Evolutionary conservation across 352 stramenopile genomes (phyloP), one percentile per base, ranked within the genome.

Genomic region (Ochromonadaceae sp.): DNA sequence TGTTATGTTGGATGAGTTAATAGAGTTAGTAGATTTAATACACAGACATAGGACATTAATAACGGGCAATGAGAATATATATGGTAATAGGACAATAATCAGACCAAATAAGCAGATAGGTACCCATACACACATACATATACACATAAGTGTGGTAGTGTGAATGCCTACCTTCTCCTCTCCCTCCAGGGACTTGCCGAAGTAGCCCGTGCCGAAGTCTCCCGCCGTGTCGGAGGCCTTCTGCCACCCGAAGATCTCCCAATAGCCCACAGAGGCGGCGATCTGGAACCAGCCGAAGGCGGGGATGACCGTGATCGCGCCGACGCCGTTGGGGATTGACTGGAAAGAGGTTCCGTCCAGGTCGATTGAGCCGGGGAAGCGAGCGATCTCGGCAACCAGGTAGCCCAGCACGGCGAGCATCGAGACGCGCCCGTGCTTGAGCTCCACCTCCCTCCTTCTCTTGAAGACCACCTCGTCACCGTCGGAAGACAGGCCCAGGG

Each of bases 301-400:
- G 35, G 72, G 74, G 39, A 82, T 68, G 17, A 68, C 63, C 41
- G 72, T 67, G 44, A 78, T 67, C 25, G 70, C 63, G 26, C 36
- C 74, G 50, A 76, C 68, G 42, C 72, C 72, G 63, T 77, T 82
- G 26, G 74, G 74, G 34, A 78, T 60, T 49, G 75, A 70, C 1
- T 41, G 38, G 48, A 78, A 78, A 32, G 75, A 71, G 44, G 72
- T 65, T 20, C 43, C 50, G 17, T 70, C 72, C 22, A 67, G 59
- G 15, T 59, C 70, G 34, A 80, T 40, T 55, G 66, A 74, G 26
- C 69, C 69, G 26, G 67, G 67, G 25, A 72, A 66, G 35, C 66
- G 32, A 38, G 40, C 58, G 62, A 63, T 50, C 41, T 70, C 59
- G 7, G 34, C 56, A n/a, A 67, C 52, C 49, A 69, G 52, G 56